phyloP scores from a whole-genome alignment of 768 basidiomycete species.

The Mycena galopus region DNA sequence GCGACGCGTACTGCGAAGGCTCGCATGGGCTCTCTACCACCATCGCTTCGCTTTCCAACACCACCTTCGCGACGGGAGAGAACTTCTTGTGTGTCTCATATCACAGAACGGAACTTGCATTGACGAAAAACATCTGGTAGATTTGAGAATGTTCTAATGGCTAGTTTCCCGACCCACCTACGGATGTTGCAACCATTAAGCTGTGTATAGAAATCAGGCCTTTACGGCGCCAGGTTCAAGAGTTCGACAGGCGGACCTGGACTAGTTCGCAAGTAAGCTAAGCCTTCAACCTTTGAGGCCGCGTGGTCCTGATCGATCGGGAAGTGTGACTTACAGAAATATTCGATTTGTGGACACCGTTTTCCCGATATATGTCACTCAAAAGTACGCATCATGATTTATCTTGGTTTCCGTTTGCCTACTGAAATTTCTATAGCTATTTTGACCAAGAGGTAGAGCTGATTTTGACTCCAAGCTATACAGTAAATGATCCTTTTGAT shows the following conservation, averaged over 20 bases:
- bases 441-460: slow-evolving; percentile 25
- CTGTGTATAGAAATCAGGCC: slow-evolving; percentile 40
- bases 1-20: slow-evolving; percentile 47
- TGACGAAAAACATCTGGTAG: slow-evolving; percentile 18
- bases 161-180: slow-evolving; percentile 13
- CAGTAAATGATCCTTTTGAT: neutral
- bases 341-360: slow-evolving; percentile 29
- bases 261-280: slow-evolving; percentile 48
- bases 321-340: slow-evolving; percentile 27
- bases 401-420: slow-evolving; percentile 1
- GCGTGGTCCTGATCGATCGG: slow-evolving; percentile 18
- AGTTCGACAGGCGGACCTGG: slow-evolving; percentile 57
- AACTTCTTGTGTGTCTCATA: slow-evolving; percentile 48
- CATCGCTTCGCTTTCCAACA: slow-evolving; percentile 48
- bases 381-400: slow-evolving; percentile 25
- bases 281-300: slow-evolving; percentile 5
- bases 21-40: slow-evolving; percentile 50
- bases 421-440: slow-evolving; percentile 17
- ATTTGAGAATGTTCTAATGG: slow-evolving; percentile 27
- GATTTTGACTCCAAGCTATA: slow-evolving; percentile 13
- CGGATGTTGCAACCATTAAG: slow-evolving; percentile 19
- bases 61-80: slow-evolving; percentile 48
- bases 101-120: slow-evolving; percentile 3
- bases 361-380: slow-evolving; percentile 30
- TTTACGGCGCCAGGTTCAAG: slow-evolving; percentile 57